Evolutionary conservation across 306 rosid species (phyloP), one percentile per base, ranked within the genome.

Genomic region (Pachyrhizus erosus): DNA sequence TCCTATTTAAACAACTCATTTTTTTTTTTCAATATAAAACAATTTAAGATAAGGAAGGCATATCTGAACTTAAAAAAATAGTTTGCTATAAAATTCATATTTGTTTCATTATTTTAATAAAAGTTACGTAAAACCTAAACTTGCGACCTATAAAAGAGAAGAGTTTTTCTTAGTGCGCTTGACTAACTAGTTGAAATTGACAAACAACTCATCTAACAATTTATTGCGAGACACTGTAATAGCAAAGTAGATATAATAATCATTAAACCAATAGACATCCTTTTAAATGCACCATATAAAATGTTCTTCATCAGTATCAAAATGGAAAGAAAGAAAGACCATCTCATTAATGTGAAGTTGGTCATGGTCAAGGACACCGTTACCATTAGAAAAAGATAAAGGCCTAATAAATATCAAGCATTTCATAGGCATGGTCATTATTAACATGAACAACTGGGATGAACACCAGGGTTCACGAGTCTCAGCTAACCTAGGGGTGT

Each of bases 241-340:
- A 29, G n/a, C 23, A 64, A 64, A 64, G 70, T 64, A 17, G 70
- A 45, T 64, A 15, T 15, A 31, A 62, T 31, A 31, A 64, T 64
- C 11, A 64, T 64, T 62, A 29, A 64, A 0, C 42, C 43, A 14
- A 31, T 5, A 7, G 9, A 64, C 39, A 29, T 64, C 23, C 12
- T 33, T 48, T 66, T 66, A 33, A 66, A 66, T 66, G 20, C 48
- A 33, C 71, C 71, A 33, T 66, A 65, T 65, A 65, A 17, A 31
- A 23, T 4, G 45, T 65, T 13, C 70, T 65, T 62, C 17, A 15
- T 2, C 7, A 65, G 1, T 0, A 2, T 4, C 27, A 66, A 66
- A 4, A 66, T 1, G 42, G 10, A 5, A 7, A n/a, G 14, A 34
- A 34, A 66, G 5, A 65, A 33, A n/a, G 24, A 66, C 26, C 39